Conservation (phyloP, 2,329 filamentous ascomycete genomes). For the Diaporthe longicolla region DNA sequence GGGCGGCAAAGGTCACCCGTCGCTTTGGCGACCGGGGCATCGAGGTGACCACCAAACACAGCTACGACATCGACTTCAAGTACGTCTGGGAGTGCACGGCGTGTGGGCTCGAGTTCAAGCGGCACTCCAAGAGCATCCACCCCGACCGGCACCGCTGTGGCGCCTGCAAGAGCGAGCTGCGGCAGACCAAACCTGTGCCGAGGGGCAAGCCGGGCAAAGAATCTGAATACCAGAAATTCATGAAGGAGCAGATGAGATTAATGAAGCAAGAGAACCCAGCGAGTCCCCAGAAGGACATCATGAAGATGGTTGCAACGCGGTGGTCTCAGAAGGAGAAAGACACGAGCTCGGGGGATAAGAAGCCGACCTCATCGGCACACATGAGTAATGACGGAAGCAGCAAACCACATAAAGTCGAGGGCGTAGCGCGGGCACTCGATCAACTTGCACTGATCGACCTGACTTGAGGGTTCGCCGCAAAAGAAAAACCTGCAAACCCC, state of each 20-base stretch:
- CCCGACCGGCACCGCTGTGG: constrained; percentile 80
- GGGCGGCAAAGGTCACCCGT: constrained; percentile 70
- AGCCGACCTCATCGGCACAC: constrained; percentile 19
- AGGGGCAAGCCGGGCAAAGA: constrained; percentile 55
- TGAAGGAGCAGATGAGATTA: constrained; percentile 77
- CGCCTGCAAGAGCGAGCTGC: constrained; percentile 76
- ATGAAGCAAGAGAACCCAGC: constrained; percentile 70
- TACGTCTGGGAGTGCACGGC: constrained; percentile 85
- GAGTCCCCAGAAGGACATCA: constrained; percentile 76
- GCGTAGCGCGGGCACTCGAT: constrained; percentile 27
- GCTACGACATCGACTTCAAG: constrained; percentile 91
- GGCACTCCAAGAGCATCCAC: constrained; percentile 90
- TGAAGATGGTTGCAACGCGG: constrained; percentile 75
- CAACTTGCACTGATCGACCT: constrained; percentile 38
- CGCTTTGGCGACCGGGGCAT: constrained; percentile 75
- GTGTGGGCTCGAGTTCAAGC: constrained; percentile 81
- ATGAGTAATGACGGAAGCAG: background rate
- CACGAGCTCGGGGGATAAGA: constrained; percentile 43
- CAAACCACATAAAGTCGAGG: constrained; percentile 33
- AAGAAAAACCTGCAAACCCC: too few species aligned
- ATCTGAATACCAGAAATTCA: constrained; percentile 65
- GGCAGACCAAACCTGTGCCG: constrained; percentile 85
- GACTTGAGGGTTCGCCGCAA: constrained; percentile 29
- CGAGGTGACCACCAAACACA: constrained; percentile 89
- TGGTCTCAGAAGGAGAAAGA: constrained; percentile 66